phyloP scores from a whole-genome alignment of 768 basidiomycete species.

The Suillus fuscotomentosus region DNA sequence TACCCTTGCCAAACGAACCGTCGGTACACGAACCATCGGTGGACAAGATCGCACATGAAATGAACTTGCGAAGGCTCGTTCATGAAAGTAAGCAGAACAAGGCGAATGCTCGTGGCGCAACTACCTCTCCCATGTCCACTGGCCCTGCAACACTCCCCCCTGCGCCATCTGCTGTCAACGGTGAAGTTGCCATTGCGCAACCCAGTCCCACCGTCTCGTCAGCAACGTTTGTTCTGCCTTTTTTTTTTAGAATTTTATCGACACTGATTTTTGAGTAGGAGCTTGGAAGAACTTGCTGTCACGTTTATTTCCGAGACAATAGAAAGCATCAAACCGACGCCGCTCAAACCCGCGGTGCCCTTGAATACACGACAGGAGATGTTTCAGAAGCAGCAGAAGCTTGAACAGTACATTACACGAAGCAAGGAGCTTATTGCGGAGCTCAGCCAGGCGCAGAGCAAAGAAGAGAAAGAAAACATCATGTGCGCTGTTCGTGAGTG shows the following conservation, averaged over 20 bases:
- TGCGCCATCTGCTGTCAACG: conserved; percentile 3
- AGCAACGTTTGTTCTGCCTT: conserved; percentile 2
- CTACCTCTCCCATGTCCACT: not conserved
- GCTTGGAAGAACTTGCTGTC: conserved; percentile 52
- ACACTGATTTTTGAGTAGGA: not conserved
- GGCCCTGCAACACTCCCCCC: not conserved
- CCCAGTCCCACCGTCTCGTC: not conserved
- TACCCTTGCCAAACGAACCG: not conserved
- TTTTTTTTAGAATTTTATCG: not conserved
- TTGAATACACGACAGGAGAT: conserved; percentile 30
- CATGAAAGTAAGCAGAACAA: conserved; percentile 36
- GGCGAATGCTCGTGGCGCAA: conserved; percentile 33
- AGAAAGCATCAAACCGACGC: conserved; percentile 37
- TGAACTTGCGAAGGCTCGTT: conserved; percentile 24
- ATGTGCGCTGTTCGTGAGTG: conserved; percentile 46
- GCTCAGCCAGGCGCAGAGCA: conserved; percentile 43
- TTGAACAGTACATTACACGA: conserved; percentile 53
- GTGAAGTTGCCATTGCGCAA: not conserved
- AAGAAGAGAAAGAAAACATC: conserved; percentile 50
- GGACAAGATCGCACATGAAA: conserved; percentile 42
- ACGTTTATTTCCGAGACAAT: conserved; percentile 61
- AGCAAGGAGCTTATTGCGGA: conserved; percentile 50
- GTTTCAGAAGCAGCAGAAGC: conserved; percentile 45
- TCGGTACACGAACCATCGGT: not conserved
- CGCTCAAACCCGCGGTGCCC: conserved; percentile 8